phyloP scores from a whole-genome alignment of 805 yeast species.

The Candida stauntonica region DNA sequence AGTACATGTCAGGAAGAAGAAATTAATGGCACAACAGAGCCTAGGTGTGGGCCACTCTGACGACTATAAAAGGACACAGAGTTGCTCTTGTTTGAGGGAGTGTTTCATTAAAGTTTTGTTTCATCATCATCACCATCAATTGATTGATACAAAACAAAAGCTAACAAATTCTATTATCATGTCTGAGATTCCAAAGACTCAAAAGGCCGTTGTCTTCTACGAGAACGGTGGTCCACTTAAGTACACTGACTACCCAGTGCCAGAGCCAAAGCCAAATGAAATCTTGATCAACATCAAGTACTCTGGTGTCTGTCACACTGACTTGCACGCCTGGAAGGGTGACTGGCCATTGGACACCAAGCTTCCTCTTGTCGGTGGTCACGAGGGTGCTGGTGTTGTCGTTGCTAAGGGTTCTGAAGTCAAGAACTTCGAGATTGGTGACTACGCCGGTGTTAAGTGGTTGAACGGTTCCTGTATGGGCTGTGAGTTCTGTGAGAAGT shows the following conservation, averaged over 20 bases:
- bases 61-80: not conserved
- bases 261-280: slow-evolving; percentile 52
- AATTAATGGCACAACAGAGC: too few species aligned
- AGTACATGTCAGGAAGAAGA: too few species aligned
- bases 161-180: slow-evolving; percentile 1
- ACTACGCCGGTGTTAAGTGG: slow-evolving; percentile 66
- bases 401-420: slow-evolving; percentile 60
- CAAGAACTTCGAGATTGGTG: slow-evolving; percentile 58
- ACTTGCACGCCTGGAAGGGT: slow-evolving; percentile 53
- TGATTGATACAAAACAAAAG: not conserved
- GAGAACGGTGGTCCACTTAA: slow-evolving; percentile 43
- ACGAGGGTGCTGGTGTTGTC: slow-evolving; percentile 71
- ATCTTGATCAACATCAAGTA: slow-evolving; percentile 52
- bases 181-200: slow-evolving; percentile 36
- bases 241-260: slow-evolving; percentile 51
- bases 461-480: slow-evolving; percentile 61
- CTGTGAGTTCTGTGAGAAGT: slow-evolving; percentile 59
- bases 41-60: too few species aligned
- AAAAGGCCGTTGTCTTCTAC: slow-evolving; percentile 49
- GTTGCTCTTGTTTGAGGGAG: not conserved
- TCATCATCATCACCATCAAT: not conserved
- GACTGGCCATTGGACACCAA: slow-evolving; percentile 58
- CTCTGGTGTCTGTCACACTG: slow-evolving; percentile 68
- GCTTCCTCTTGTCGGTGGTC: slow-evolving; percentile 67
- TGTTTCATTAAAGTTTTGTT: not conserved